Conservation (phyloP, 2,329 filamentous ascomycete genomes). For the Immersiporthe knoxdaviesiana region DNA sequence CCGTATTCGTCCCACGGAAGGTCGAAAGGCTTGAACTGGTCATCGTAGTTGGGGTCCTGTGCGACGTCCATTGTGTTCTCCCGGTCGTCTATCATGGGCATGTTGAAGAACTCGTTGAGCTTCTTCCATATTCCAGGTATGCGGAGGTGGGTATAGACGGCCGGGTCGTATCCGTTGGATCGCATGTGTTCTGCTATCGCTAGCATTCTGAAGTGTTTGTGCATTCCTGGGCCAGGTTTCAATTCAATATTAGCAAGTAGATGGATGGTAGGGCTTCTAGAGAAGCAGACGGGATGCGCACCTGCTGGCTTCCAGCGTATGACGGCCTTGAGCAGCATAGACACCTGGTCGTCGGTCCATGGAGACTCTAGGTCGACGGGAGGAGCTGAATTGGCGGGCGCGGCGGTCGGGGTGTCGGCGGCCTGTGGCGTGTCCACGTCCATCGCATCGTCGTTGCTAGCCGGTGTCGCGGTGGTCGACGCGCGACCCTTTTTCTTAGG, state of each 20-base stretch:
- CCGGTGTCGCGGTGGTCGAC: slow-evolving; percentile 47
- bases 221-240: slow-evolving; percentile 67
- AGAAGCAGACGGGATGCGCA: slow-evolving; percentile 39
- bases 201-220: slow-evolving; percentile 92
- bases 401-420: slow-evolving; percentile 54
- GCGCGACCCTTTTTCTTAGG: slow-evolving; percentile 69
- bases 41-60: slow-evolving; percentile 59
- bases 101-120: slow-evolving; percentile 79
- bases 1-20: slow-evolving; percentile 56
- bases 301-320: slow-evolving; percentile 97
- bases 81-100: slow-evolving; percentile 83
- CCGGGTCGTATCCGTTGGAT: slow-evolving; percentile 77
- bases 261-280: slow-evolving; percentile 15
- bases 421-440: slow-evolving; percentile 60
- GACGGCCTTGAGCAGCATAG: slow-evolving; percentile 88
- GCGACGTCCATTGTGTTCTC: slow-evolving; percentile 63
- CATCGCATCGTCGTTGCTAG: slow-evolving; percentile 63
- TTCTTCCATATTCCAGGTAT: slow-evolving; percentile 94
- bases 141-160: slow-evolving; percentile 75
- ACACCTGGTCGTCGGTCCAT: slow-evolving; percentile 96
- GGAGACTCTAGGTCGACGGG: slow-evolving; percentile 61
- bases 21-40: slow-evolving; percentile 68
- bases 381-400: slow-evolving; percentile 44
- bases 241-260: slow-evolving; percentile 20
- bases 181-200: slow-evolving; percentile 79